These are phyloP conservation scores for Saccharomyces jurei DNA, from an alignment of 805 yeast species.

Conservation along the genomic window DNA sequence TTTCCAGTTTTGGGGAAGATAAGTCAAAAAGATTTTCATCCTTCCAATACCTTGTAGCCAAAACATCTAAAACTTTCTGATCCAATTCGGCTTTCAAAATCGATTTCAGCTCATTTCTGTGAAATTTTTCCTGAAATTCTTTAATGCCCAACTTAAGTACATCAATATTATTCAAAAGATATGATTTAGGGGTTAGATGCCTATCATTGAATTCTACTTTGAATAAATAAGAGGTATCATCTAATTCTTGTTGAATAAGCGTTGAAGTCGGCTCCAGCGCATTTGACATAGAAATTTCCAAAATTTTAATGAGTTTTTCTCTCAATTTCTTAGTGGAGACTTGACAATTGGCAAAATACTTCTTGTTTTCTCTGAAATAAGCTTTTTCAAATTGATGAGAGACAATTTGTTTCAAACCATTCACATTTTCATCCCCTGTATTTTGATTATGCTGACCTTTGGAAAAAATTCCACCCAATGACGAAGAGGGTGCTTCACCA, in stretches of 20 bases:
- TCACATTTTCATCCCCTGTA: constrained; percentile 52
- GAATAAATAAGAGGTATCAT: constrained; percentile 85
- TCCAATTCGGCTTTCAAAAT: constrained; percentile 78
- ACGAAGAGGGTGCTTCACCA: constrained; percentile 19
- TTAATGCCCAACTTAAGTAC: constrained; percentile 76
- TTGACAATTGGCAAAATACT: constrained; percentile 51
- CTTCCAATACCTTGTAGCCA: constrained; percentile 93
- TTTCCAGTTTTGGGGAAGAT: constrained; percentile 42
- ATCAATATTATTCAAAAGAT: constrained; percentile 86
- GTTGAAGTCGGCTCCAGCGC: constrained; percentile 81
- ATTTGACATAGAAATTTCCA: constrained; percentile 85
- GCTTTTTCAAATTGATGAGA: constrained; percentile 60
- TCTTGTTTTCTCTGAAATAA: constrained; percentile 58
- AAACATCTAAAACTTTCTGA: constrained; percentile 75
- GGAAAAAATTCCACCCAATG: constrained; percentile 34
- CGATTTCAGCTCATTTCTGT: constrained; percentile 72
- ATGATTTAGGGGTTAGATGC: constrained; percentile 86
- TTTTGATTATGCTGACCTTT: constrained; percentile 26
- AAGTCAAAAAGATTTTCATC: constrained; percentile 40
- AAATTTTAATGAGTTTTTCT: constrained; percentile 72
- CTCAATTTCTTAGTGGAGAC: constrained; percentile 72
- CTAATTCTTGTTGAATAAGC: constrained; percentile 82
- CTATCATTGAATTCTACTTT: constrained; percentile 96
- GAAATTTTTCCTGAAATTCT: constrained; percentile 75
- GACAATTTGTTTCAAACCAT: constrained; percentile 19